Percentiles rank a stretch among this genome's conserved stretches.
Conservation (phyloP, 768 basidiomycete genomes). For the Phaffia australis region DNA sequence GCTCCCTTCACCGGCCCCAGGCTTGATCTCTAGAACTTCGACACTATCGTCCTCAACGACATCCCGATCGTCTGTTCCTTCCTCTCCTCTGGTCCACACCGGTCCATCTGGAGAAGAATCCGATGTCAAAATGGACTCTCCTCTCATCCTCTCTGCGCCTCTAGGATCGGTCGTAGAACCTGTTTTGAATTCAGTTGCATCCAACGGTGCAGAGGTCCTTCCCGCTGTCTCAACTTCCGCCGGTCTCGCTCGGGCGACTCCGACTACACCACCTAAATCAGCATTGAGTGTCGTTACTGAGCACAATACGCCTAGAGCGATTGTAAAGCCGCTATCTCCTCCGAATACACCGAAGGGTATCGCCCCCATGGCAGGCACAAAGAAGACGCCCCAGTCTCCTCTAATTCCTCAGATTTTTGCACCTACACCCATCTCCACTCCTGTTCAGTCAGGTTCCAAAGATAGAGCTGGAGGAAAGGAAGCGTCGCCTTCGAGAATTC, state of each 20-base stretch:
- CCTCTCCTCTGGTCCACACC: background rate
- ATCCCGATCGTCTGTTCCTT: background rate
- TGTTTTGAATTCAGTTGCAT: background rate
- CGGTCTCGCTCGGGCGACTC: constrained; percentile 8
- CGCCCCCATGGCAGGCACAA: background rate
- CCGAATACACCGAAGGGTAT: constrained; percentile 4
- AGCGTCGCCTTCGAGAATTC: background rate
- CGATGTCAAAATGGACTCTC: constrained; percentile 22
- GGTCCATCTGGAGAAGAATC: background rate
- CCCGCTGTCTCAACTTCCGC: constrained; percentile 7
- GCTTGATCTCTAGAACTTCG: background rate
- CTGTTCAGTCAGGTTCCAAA: background rate
- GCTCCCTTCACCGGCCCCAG: background rate
- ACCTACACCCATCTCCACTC: background rate
- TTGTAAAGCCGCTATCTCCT: background rate
- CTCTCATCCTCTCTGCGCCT: constrained; percentile 5
- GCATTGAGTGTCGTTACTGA: background rate
- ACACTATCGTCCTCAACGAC: constrained; percentile 3
- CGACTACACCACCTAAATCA: constrained; percentile 16
- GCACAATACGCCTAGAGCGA: too few relatives aligned
- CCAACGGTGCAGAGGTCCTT: background rate
- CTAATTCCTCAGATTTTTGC: background rate
- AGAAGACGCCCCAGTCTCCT: background rate
- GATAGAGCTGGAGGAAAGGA: background rate
- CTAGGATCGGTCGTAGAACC: background rate